phyloP scores from a whole-genome alignment of 2,329 filamentous ascomycete genomes.

The Aspergillus sp. region DNA sequence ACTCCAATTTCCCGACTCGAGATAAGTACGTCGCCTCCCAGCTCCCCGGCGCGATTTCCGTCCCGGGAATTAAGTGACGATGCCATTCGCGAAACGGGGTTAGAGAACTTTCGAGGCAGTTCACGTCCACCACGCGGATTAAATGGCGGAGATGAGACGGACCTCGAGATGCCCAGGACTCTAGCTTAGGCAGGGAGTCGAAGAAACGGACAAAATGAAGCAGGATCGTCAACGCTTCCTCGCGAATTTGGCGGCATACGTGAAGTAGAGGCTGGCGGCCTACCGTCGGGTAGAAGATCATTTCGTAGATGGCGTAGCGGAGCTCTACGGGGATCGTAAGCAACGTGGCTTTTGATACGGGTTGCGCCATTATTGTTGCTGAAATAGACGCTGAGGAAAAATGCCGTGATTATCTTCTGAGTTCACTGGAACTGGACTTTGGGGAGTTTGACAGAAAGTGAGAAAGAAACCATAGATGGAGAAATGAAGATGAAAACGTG shows the following conservation, averaged over 20 bases:
- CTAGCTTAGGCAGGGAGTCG: not conserved
- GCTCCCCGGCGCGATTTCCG: not conserved
- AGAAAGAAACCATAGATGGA: no score
- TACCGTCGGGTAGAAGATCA: not conserved
- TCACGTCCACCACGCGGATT: not conserved
- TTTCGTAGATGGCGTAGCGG: not conserved
- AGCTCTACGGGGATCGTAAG: not conserved
- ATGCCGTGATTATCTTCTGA: no score
- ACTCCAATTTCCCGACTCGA: not conserved
- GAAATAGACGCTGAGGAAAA: no score
- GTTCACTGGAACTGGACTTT: no score
- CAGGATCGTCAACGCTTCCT: not conserved
- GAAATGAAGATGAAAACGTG: no score
- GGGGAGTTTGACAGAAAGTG: no score
- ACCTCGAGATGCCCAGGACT: not conserved
- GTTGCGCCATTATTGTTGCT: no score
- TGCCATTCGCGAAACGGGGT: not conserved
- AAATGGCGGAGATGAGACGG: not conserved
- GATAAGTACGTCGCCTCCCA: not conserved
- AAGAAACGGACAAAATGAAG: not conserved
- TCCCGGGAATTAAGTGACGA: not conserved
- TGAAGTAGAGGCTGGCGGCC: not conserved
- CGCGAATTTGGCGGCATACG: not conserved
- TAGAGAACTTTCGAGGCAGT: not conserved
- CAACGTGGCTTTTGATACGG: conserved; percentile 1